Evolutionary conservation across 2,329 filamentous ascomycete genomes (phyloP).

Genomic region (Didymella exigua): DNA sequence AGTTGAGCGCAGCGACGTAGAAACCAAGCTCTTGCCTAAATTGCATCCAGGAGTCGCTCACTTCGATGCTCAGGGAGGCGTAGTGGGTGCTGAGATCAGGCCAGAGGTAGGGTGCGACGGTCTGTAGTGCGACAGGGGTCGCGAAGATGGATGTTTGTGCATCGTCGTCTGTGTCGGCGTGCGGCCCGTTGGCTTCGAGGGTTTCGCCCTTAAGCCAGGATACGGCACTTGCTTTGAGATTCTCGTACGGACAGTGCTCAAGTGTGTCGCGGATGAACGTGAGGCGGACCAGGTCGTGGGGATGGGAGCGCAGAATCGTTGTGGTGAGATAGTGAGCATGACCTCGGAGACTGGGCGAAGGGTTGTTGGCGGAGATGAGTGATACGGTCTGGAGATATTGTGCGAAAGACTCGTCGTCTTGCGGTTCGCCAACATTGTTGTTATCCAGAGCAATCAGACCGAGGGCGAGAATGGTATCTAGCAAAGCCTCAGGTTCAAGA

Average conservation of each 20-base stretch:
- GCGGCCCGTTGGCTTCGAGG: conserved; percentile 52
- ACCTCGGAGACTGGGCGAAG: conserved; percentile 54
- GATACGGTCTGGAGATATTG: conserved; percentile 58
- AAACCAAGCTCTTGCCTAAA: conserved; percentile 60
- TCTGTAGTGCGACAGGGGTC: conserved; percentile 54
- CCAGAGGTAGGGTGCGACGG: conserved; percentile 59
- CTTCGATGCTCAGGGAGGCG: conserved; percentile 28
- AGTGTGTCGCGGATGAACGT: conserved; percentile 62
- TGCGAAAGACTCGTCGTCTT: conserved; percentile 58
- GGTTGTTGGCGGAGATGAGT: conserved; percentile 56
- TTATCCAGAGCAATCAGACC: conserved; percentile 57
- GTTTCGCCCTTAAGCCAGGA: conserved; percentile 67
- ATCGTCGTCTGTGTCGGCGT: conserved; percentile 19
- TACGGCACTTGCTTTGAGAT: conserved; percentile 63
- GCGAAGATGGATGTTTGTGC: conserved; percentile 50
- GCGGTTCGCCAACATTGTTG: conserved; percentile 53
- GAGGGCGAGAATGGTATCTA: conserved; percentile 61
- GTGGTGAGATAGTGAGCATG: conserved; percentile 57
- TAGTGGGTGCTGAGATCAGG: conserved; percentile 54
- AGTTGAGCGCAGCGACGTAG: conserved; percentile 62
- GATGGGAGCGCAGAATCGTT: conserved; percentile 59
- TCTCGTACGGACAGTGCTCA: conserved; percentile 59
- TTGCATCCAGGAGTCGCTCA: conserved; percentile 47
- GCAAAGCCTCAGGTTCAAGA: conserved; percentile 56
- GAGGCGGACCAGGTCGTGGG: conserved; percentile 57